Conservation (phyloP, 352 stramenopile species). For the Pythium myriotylum region DNA sequence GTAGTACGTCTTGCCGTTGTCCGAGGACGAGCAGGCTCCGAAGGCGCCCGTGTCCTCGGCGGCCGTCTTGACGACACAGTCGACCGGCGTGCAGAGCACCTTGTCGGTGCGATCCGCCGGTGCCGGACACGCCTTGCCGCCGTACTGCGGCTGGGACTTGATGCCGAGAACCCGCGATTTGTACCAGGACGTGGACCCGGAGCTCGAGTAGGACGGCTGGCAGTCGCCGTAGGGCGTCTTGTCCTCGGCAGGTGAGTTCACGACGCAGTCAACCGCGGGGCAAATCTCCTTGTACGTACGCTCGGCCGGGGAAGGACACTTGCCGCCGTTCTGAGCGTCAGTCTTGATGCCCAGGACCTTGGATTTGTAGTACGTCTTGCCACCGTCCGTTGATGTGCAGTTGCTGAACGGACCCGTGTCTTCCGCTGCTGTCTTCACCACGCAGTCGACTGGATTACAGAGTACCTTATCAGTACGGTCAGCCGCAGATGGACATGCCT, state of each 20-base stretch:
- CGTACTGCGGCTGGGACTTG: background rate
- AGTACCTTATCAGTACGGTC: too few species aligned
- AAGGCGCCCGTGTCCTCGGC: background rate
- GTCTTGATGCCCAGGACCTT: conserved; percentile 1
- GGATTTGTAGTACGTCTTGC: background rate
- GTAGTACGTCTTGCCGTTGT: background rate
- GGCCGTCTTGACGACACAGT: background rate
- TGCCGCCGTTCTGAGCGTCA: background rate
- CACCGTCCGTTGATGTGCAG: background rate
- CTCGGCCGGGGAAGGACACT: background rate
- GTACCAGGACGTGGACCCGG: background rate
- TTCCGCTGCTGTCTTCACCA: background rate
- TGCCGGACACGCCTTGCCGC: background rate
- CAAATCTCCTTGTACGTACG: background rate
- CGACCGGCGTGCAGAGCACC: too few species aligned
- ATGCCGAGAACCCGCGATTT: background rate
- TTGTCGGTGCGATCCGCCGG: too few species aligned
- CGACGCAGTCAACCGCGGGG: background rate
- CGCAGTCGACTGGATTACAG: background rate
- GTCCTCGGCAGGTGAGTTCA: background rate
- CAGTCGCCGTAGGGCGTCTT: background rate
- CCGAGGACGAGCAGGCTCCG: background rate
- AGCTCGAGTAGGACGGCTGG: background rate
- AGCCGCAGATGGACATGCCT: background rate
- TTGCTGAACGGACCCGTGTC: background rate